Evolutionary conservation across 139 green algal genomes (phyloP).

Genomic region (Tetradesmus obliquus): DNA sequence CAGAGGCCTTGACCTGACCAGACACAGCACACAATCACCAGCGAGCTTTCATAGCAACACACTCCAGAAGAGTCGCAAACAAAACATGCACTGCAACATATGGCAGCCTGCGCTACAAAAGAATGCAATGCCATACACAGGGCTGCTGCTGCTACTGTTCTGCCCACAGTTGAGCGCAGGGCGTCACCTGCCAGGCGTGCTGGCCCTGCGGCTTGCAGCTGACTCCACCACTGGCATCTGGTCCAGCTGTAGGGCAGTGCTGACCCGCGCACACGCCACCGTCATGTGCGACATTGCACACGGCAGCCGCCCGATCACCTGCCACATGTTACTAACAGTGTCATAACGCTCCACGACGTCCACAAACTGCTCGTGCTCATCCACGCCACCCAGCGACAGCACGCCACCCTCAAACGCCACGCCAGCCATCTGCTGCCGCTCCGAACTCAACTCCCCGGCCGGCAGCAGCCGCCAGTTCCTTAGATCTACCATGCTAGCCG

Average conservation of each 20-base stretch:
- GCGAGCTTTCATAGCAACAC: too few species aligned
- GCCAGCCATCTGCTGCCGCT: conserved; percentile 19
- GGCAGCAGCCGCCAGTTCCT: conserved; percentile 18
- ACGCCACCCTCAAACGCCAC: not conserved
- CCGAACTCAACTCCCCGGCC: not conserved
- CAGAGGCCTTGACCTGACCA: not conserved
- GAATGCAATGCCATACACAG: not conserved
- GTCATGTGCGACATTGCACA: conserved; percentile 30
- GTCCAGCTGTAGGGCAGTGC: not conserved
- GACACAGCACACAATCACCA: too few species aligned
- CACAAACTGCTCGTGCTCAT: conserved; percentile 24
- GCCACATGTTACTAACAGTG: not conserved
- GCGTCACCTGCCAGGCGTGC: too few species aligned
- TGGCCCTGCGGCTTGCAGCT: not conserved
- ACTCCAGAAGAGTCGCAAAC: too few species aligned
- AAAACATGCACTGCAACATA: too few species aligned
- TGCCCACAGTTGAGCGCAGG: too few species aligned
- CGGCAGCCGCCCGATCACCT: not conserved
- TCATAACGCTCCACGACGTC: conserved; percentile 25
- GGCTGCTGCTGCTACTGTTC: too few species aligned
- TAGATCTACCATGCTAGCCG: conserved; percentile 3
- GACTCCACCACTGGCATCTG: not conserved
- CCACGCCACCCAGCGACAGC: not conserved
- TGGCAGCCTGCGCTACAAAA: too few species aligned
- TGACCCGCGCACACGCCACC: not conserved